Base-by-base conservation (phyloP, 2,329 filamentous ascomycete species). In the Stachybotrys chlorohalonatus region DNA sequence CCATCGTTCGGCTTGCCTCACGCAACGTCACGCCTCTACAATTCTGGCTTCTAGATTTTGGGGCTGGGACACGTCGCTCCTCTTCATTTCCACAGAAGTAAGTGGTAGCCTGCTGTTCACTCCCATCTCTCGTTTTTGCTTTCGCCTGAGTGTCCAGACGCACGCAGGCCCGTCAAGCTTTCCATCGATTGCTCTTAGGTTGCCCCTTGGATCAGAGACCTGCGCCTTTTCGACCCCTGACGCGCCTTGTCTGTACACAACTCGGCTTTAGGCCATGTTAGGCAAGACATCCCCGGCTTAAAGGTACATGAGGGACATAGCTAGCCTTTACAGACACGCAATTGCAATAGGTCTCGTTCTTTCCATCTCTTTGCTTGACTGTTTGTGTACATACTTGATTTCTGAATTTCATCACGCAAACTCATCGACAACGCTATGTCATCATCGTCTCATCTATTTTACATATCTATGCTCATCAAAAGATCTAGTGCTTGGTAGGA, bases 391-490 rank as follows among this genome's bases (percentile, higher is more conserved):
- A 42, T 42, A 5, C 36, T 42, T 24, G 24, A 24, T 4, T 42
- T 42, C 36, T 9, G 2, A 42, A 9, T 42, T 42, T 42, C 36
- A 5, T 13, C 13, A 24, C 24, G 36, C 9, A 42, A 42, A 2
- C 36, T 42, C 13, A 13, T 42, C 36, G 3, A 42, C 9, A 42
- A 42, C 13, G 36, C 13, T 13, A 13, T 42, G 36, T 36, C 36
- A 52, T 52, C 51, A 48, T 55, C 51, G 52, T 55, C 54, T 13
- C 30, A 11, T 13, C 32, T 51, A 51, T 31, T 51, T 42, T 42
- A 42, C 36, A 42, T 3, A 42, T 9, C 36, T 42, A 42, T 42
- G 8, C 36, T 42, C 9, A 42, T 9, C 36, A 42, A 13, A 9
- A 9, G 9, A 9, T 42, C 36, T 24, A 42, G 36, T 13, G 36